Base-by-base conservation (phyloP, 305 asterid species). In the Plantago rigida region DNA sequence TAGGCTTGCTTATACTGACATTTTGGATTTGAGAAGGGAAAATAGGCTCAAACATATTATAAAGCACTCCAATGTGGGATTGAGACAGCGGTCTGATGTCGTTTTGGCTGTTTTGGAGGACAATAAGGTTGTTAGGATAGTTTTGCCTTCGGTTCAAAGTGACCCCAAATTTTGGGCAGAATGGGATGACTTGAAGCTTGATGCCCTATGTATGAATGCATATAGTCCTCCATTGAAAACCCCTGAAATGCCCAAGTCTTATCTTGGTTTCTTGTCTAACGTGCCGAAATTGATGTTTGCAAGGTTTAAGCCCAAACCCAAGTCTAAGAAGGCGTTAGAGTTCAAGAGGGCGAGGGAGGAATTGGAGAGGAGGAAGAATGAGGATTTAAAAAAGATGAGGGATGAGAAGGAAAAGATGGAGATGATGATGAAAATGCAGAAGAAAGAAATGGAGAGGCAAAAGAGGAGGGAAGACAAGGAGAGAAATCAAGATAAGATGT, bases 41-140 rank as follows among this genome's bases (percentile, higher is more conserved):
- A 83, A 79, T 41, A 86, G 64, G 80, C 84, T 92, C 46, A 89
- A 83, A 74, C 90, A 89, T 66, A 72, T 92, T 13, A 77, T 89
- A 39, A 92, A 89, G 72, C 83, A 84, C 2, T 70, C 89, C 0
- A 77, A 41, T 52, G 87, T 52, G 13, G 84, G 75, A 41, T 64
- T 89, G 62, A 80, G 78, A 80, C 77, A 69, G 73, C 76, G 80
- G 61, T 79, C 96, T 3, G 91, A 79, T 81, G 85, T 92, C 11
- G 89, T 89, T 74, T 59, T 92, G 73, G 97, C 85, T 55, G 99
- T 92, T 67, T 67, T 92, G 79, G 99, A 92, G 64, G 96, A 89
- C 82, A 75, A 72, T 69, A 79, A 67, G 76, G 92, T 92, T 65
- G 81, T 84, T 66, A 82, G 99, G 76, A 70, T 81, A 50, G 99